Conservation (phyloP, 495 filamentous ascomycete species). For the Darksidea phi region DNA sequence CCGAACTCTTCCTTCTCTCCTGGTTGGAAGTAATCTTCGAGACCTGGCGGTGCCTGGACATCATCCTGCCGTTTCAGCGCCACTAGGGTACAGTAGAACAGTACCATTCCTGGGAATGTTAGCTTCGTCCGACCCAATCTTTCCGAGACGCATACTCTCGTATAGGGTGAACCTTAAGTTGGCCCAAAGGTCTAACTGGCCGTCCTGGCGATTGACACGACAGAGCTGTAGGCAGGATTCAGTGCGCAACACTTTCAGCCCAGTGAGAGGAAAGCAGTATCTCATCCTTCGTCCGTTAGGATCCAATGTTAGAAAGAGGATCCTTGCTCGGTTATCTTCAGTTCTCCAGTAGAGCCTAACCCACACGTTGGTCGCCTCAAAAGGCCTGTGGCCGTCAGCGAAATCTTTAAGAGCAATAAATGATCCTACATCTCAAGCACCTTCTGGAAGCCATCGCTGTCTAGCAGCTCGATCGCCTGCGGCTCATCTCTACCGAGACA, state of each 20-base stretch:
- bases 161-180: slow-evolving; percentile 57
- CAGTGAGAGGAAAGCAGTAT: slow-evolving; percentile 53
- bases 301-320: slow-evolving; percentile 54
- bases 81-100: slow-evolving; percentile 75
- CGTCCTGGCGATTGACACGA: slow-evolving; percentile 47
- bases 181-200: slow-evolving; percentile 55
- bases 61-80: slow-evolving; percentile 70
- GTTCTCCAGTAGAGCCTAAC: slow-evolving; percentile 58
- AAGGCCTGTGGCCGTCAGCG: slow-evolving; percentile 34
- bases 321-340: slow-evolving; percentile 55
- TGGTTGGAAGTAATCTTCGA: slow-evolving; percentile 60
- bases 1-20: slow-evolving; percentile 67
- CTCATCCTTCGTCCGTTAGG: slow-evolving; percentile 42
- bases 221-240: slow-evolving; percentile 57
- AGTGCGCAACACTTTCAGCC: slow-evolving; percentile 54
- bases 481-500: slow-evolving; percentile 50
- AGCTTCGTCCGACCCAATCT: slow-evolving; percentile 9
- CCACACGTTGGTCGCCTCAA: slow-evolving; percentile 51
- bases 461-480: slow-evolving; percentile 45
- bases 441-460: slow-evolving; percentile 39
- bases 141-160: slow-evolving; percentile 51
- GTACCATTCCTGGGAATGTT: slow-evolving; percentile 60
- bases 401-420: not conserved
- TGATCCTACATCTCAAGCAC: slow-evolving; percentile 48
- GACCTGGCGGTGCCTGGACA: slow-evolving; percentile 49